Conservation (phyloP, 192 early-diverging fungal species). For the Lobosporangium transversale region DNA sequence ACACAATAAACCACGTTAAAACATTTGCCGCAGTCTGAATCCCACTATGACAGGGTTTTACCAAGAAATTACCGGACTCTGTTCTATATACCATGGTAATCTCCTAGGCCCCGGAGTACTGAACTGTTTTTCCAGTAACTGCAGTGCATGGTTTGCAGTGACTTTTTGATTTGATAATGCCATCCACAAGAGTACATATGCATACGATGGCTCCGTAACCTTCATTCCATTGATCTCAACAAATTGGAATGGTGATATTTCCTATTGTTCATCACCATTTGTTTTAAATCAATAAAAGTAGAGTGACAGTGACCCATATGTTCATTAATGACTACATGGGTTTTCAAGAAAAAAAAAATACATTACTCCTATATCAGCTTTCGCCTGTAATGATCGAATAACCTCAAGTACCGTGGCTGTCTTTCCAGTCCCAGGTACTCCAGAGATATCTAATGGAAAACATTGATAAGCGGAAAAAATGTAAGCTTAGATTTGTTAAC, state of each 20-base stretch:
- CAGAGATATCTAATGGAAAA: slow-evolving; percentile 92
- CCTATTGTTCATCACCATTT: too few relatives aligned
- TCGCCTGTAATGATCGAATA: slow-evolving; percentile 73
- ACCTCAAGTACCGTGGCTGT: slow-evolving; percentile 93
- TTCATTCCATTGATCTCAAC: slow-evolving; percentile 99
- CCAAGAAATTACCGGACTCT: too few relatives aligned
- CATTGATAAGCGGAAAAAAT: too few relatives aligned
- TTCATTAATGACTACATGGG: not conserved
- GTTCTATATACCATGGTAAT: slow-evolving; percentile 52
- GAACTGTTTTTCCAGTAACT: slow-evolving; percentile 79
- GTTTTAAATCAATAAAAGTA: too few relatives aligned
- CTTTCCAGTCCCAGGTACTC: slow-evolving; percentile 97
- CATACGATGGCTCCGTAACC: slow-evolving; percentile 89
- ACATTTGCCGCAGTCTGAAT: too few relatives aligned
- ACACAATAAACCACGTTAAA: not conserved
- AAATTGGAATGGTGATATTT: slow-evolving; percentile 82
- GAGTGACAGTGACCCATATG: not conserved
- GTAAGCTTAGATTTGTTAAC: too few relatives aligned
- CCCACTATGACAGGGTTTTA: too few relatives aligned
- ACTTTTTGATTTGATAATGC: slow-evolving; percentile 69
- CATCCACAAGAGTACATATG: slow-evolving; percentile 88
- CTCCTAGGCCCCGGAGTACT: slow-evolving; percentile 61
- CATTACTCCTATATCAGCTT: slow-evolving; percentile 65
- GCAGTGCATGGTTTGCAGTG: slow-evolving; percentile 78
- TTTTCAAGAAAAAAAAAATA: not conserved